Conservation (phyloP, 192 early-diverging fungal genomes). For the Podila epicladia region DNA sequence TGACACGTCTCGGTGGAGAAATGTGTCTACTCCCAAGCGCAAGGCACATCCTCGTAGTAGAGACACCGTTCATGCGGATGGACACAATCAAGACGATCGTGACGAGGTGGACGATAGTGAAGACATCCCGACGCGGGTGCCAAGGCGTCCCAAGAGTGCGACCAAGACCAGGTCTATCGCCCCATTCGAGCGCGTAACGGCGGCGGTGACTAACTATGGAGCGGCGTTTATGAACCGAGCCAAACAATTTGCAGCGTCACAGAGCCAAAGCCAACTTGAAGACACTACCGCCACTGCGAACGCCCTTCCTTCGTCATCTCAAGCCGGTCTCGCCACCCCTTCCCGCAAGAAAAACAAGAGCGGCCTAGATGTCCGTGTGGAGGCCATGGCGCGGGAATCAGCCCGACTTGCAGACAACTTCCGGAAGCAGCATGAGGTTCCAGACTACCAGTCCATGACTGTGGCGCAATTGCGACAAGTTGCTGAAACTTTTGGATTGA, state of each 20-base stretch:
- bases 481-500: constrained; percentile 31
- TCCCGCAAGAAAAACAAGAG: neutral
- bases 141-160: no score
- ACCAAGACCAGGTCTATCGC: neutral
- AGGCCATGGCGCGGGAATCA: constrained; percentile 17
- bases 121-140: no score
- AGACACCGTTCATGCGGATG: no score
- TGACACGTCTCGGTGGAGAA: no score
- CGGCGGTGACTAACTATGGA: neutral
- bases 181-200: neutral
- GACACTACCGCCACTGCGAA: no score
- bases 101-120: no score
- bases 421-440: constrained; percentile 5
- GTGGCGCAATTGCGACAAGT: constrained; percentile 11
- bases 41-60: no score
- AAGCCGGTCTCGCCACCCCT: neutral
- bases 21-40: no score
- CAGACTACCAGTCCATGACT: constrained; percentile 9
- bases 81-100: no score
- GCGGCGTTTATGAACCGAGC: neutral
- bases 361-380: neutral
- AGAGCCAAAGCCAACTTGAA: neutral
- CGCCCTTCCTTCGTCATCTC: no score
- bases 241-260: neutral
- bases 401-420: constrained; percentile 17